Evolutionary conservation across 2,329 filamentous ascomycete species (phyloP), one percentile per base, ranked within the genome.

Genomic region (Fonsecaea erecta): DNA sequence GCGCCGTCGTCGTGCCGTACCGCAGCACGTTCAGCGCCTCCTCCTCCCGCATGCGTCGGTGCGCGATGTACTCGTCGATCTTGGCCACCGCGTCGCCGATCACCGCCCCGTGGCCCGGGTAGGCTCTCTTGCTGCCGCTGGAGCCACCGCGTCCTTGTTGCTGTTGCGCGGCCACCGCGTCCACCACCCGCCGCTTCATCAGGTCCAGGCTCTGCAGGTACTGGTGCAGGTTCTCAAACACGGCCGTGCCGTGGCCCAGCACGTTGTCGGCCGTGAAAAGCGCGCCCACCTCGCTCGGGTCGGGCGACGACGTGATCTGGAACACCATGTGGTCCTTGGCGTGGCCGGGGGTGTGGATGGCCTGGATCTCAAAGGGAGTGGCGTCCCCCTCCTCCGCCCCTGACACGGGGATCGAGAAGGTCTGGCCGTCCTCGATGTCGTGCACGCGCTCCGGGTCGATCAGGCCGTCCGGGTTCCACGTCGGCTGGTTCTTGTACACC

Each of bases 221-320:
- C 0, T 80, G 79, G 0, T 79, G 76, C 8, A 96, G 81, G 68
- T 95, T 86, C 75, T 96, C 91, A 71, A 96, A 96, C 0, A 95
- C 91, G 2, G 90, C 88, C 1, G 91, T 96, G 12, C 92, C 92
- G 66, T 96, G 91, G 0, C 93, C 93, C 1, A 97, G 83, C 1
- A 97, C 89, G 74, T 94, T 96, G 77, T 97, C 93, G 6, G 90
- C 93, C 0, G 92, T 96, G 76, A 97, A 95, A 80, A 97, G 87
- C 46, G 91, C 89, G 71, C 92, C 84, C 73, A 96, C 84, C 71
- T 96, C 91, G 6, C 46, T 51, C 14, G 68, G 46, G 62, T 71
- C 70, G 0, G 67, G 53, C 4, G 69, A 71, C 46, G 60, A 52
- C 52, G 88, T 84, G 3, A 96, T 78, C 4, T 93, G 76, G 70